Evolutionary conservation across 805 yeast genomes (phyloP), one percentile per base, ranked within the genome.

Genomic region (Saccharomycopsis sp.): DNA sequence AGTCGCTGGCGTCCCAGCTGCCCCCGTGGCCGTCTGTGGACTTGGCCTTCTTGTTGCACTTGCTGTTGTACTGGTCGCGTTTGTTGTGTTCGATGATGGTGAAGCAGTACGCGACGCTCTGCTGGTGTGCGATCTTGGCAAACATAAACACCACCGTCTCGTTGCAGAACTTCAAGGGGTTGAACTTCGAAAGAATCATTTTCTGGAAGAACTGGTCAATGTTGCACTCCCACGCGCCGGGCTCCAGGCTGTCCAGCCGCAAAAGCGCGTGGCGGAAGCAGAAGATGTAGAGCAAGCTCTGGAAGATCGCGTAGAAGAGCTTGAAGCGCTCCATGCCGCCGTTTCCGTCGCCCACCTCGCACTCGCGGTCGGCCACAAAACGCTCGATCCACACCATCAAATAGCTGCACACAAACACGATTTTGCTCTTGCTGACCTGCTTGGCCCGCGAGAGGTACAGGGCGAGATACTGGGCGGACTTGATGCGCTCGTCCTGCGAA

Each of bases 81-180:
- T 90, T 87, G 71, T 91, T 92, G 67, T 87, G 89, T 66, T 92
- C 97, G 61, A 94, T 89, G 51, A 94, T 88, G 34, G 96, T 86
- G 71, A 88, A 92, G 70, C 98, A 92, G 72, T 91, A 92, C 54
- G 95, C 95, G 18, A 89, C 87, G 67, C 89, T 90, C 64, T 89
- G 89, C 65, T 85, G 84, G 65, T 92, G 95, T 2, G 98, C 89
- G 48, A 94, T 82, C 63, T 90, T 85, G 12, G 98, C 97, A 75
- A 92, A 92, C 77, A 91, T 92, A 59, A 85, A 78, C 60, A 91
- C 97, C 52, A 92, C 97, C 15, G 95, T 89, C 66, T 89, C 96
- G 67, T 91, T 92, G 71, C 97, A 90, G 74, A 84, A 92, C 68
- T 90, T 89, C 65, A 92, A 78, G 2, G 98, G 98, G 69, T 92